These are phyloP conservation scores for Termitomyces sp. DNA, from an alignment of 768 basidiomycete species.

Conservation along the genomic window DNA sequence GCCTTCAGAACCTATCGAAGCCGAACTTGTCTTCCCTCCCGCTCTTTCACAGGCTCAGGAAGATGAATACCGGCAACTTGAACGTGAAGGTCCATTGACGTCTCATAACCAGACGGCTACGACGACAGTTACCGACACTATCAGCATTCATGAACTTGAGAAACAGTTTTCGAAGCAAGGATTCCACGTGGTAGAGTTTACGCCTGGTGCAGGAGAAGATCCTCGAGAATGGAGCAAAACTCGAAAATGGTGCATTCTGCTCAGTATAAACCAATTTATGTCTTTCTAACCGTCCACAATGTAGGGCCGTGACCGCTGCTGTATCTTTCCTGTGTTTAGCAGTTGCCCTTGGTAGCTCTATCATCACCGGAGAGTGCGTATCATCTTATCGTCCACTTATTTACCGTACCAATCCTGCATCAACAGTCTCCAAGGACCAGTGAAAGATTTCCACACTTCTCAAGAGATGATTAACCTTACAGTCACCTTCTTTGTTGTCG, in stretches of 20 bases:
- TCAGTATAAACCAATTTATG: too few species aligned
- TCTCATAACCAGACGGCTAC: background rate
- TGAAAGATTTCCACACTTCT: constrained; percentile 23
- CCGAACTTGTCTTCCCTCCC: constrained; percentile 6
- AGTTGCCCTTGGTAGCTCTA: constrained; percentile 33
- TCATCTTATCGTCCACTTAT: background rate
- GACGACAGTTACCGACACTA: constrained; percentile 1
- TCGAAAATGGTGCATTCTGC: constrained; percentile 5
- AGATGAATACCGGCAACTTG: constrained; percentile 7
- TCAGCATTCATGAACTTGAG: constrained; percentile 7
- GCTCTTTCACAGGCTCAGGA: constrained; percentile 8
- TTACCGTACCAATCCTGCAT: background rate
- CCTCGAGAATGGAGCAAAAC: constrained; percentile 6
- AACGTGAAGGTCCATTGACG: constrained; percentile 8
- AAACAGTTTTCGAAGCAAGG: constrained; percentile 6
- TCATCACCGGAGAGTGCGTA: constrained; percentile 37
- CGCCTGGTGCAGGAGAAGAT: constrained; percentile 8
- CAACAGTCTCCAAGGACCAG: constrained; percentile 27
- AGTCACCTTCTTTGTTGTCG: constrained; percentile 38
- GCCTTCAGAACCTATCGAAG: constrained; percentile 11
- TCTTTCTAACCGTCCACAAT: background rate
- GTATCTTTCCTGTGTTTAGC: constrained; percentile 29
- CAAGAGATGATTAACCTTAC: constrained; percentile 37
- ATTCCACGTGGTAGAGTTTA: constrained; percentile 5
- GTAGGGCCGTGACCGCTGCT: background rate